Conservation (phyloP, 176 grass and related monocot species). For the Avena insularis region DNA sequence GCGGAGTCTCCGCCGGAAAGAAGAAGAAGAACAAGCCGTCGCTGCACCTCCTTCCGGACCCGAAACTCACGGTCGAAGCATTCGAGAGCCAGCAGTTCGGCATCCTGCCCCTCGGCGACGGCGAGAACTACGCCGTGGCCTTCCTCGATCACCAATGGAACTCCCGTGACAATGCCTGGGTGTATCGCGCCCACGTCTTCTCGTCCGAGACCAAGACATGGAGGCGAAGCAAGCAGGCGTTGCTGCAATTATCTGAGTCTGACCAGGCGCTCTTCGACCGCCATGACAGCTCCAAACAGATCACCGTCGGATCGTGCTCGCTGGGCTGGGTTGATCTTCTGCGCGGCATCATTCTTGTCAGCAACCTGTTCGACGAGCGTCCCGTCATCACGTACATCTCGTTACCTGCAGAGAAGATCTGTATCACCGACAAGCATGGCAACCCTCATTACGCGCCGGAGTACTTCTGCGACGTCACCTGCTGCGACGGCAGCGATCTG, state of each 20-base stretch:
- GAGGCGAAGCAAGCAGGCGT: neutral
- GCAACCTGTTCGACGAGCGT: neutral
- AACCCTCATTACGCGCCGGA: neutral
- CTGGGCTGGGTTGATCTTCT: neutral
- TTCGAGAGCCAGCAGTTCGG: neutral
- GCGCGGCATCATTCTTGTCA: neutral
- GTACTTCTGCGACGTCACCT: neutral
- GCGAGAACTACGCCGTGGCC: neutral
- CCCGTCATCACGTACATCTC: neutral
- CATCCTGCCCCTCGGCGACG: neutral
- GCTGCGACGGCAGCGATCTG: neutral
- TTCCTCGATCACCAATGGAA: neutral
- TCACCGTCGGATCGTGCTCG: neutral
- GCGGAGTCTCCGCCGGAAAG: neutral
- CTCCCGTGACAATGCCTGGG: neutral
- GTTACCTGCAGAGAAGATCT: neutral
- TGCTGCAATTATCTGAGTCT: neutral
- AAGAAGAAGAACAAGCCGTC: neutral
- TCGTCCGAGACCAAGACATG: neutral
- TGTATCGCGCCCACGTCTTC: neutral
- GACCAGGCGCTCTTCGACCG: neutral
- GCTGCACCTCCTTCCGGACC: neutral
- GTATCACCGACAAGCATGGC: neutral
- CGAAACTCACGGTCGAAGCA: neutral
- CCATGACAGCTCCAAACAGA: neutral